Base-by-base conservation (phyloP, 2,329 filamentous ascomycete genomes). In the Phoma herbarum region DNA sequence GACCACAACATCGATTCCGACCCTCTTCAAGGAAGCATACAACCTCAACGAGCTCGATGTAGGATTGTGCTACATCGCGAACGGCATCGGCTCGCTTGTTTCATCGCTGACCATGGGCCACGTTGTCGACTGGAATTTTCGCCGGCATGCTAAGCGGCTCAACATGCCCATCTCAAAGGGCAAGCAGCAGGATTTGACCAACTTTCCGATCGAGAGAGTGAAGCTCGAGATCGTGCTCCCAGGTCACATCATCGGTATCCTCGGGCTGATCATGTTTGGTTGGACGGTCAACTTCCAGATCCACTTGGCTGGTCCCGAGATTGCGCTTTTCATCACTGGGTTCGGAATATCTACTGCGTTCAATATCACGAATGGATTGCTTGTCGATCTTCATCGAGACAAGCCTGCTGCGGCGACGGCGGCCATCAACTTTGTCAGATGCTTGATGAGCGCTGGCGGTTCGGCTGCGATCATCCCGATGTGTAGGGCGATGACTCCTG, bases 41-140 rank as follows among this genome's bases (percentile, higher is more conserved):
- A 59, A 60, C 12, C 64, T 75, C 16, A 66, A 73, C 26, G 70
- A 73, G 55, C 61, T 75, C 2, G 52, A 73, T 6, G 54, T 74
- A 11, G 72, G 72, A 1, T 62, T 75, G 0, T 75, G 71, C 50
- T 75, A 74, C 53, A 74, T 74, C 14, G 57, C 72, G 2, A 65
- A 64, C 9, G 72, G 72, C 10, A 64, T 69, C 3, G 72, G 69
- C 8, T 67, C 66, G 5, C 62, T 75, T 2, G 44, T 70, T 4
- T 66, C 71, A 0, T 69, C 71, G 0, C 56, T 75, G 1, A 70
- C 69, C 6, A 71, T 70, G 64, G 72, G 73, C 14, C 66, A 70
- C 22, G 47, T 86, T 1, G 82, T 91, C 33, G 90, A 92, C 74
- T 88, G 85, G 82, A 93, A 93, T 73, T 96, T 91, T 74, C 83